Evolutionary conservation across 2,329 filamentous ascomycete genomes (phyloP).

Genomic region (Talaromyces sp.): DNA sequence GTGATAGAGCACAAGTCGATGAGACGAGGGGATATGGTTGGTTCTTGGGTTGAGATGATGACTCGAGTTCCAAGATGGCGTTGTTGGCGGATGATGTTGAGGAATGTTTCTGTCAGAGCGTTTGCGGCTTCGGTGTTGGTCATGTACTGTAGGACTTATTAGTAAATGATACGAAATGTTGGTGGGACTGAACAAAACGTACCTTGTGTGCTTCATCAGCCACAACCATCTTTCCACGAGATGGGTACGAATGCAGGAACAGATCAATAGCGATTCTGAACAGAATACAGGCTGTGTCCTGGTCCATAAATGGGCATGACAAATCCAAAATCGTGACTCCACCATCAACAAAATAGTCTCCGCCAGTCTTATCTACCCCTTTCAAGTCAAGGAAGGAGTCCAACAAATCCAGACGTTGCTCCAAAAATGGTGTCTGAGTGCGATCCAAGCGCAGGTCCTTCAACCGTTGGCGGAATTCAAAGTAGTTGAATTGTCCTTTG

Average conservation of each 20-base stretch:
- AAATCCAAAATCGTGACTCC: conserved; percentile 66
- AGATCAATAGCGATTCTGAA: conserved; percentile 69
- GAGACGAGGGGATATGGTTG: conserved; percentile 64
- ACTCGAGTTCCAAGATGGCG: conserved; percentile 66
- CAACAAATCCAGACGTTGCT: conserved; percentile 26
- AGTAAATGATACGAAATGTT: conserved; percentile 27
- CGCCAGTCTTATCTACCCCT: conserved; percentile 10
- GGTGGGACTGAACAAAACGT: conserved; percentile 14
- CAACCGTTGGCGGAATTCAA: conserved; percentile 24
- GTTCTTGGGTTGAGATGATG: conserved; percentile 74
- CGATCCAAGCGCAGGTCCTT: conserved; percentile 17
- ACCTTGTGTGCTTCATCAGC: conserved; percentile 77
- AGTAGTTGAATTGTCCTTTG: conserved; percentile 23
- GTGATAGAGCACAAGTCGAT: conserved; percentile 70
- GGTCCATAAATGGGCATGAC: conserved; percentile 67
- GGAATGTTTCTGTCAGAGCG: conserved; percentile 60
- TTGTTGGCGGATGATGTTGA: conserved; percentile 65
- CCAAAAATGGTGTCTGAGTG: conserved; percentile 22
- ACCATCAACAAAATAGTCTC: conserved; percentile 19
- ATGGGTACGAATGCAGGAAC: conserved; percentile 57
- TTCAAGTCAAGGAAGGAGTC: conserved; percentile 25
- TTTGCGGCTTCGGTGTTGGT: conserved; percentile 47
- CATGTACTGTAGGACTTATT: conserved; percentile 54
- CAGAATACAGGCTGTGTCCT: conserved; percentile 64
- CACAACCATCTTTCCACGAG: conserved; percentile 60